Evolutionary conservation across 768 basidiomycete genomes (phyloP), one percentile per base, ranked within the genome.

Genomic region (Amanita phalloides): DNA sequence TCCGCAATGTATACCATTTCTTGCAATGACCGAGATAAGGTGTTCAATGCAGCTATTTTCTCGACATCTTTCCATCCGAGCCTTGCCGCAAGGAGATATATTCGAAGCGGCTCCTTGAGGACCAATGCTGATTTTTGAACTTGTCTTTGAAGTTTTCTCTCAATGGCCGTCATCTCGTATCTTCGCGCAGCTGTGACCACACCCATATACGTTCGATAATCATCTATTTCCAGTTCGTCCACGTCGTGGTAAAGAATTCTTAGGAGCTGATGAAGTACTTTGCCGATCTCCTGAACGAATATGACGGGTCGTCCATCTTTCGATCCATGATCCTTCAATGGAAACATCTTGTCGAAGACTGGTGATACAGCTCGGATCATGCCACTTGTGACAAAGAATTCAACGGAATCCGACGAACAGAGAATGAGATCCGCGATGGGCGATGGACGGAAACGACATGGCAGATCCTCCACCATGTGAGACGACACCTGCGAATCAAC

Each of bases 301-400:
- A 52, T 55, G 45, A 49, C 41, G n/a, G 36, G 53, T 32, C 6
- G 32, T 28, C 41, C 53, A 38, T 56, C 43, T 14, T 43, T 51
- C 35, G 26, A 55, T 33, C 47, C 45, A 10, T 33, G 14, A 49
- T 47, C 28, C 45, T 49, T 14, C n/a, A 63, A 26, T 2, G 60
- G 37, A 41, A 66, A 59, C 67, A 69, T 68, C 28, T 51, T 58
- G 21, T 51, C 53, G 50, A 70, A 71, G 11, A 67, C 48, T 6
- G 66, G 60, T 1, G 71, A 70, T 4, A 60, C 55, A 7, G 35
- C 6, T n/a, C 62, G 56, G 4, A 71, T 57, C 1, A 69, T 49
- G 17, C 49, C 37, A 45, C 61, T 61, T 43, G 56, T 55, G 30
- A 64, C 59, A 25, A 54, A 58, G 54, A 69, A 68, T 46, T 71